These are phyloP conservation scores for Penicillium bialowiezense DNA, from an alignment of 495 filamentous ascomycete genomes.

Conservation along the genomic window DNA sequence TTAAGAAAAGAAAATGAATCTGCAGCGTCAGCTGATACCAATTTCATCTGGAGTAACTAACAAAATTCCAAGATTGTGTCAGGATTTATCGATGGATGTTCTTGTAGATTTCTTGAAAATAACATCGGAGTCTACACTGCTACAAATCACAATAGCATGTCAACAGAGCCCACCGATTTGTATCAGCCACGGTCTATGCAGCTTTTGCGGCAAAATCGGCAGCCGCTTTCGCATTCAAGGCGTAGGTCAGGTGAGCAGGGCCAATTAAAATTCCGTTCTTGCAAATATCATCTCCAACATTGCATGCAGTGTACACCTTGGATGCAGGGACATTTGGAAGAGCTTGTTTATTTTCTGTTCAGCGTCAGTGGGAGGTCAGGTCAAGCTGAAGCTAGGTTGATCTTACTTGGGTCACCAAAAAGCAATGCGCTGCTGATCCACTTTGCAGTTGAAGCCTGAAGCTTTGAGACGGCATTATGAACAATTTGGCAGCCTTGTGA, in stretches of 20 bases:
- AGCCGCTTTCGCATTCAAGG: not conserved
- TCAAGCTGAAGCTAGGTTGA: not conserved
- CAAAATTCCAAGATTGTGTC: too few relatives aligned
- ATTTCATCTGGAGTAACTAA: too few relatives aligned
- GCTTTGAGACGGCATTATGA: constrained; percentile 6
- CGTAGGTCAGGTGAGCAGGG: constrained; percentile 25
- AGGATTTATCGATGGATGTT: too few relatives aligned
- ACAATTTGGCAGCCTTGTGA: not conserved
- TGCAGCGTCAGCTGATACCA: too few relatives aligned
- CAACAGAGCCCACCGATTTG: too few relatives aligned
- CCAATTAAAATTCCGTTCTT: constrained; percentile 24
- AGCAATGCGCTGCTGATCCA: constrained; percentile 30
- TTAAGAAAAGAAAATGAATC: too few relatives aligned
- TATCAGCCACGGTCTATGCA: too few relatives aligned
- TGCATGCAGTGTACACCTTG: constrained; percentile 31
- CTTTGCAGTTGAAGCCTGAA: constrained; percentile 15
- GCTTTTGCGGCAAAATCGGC: not conserved
- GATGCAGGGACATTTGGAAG: not conserved
- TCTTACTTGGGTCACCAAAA: constrained; percentile 32
- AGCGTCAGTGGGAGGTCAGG: not conserved
- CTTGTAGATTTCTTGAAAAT: too few relatives aligned
- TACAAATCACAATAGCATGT: too few relatives aligned
- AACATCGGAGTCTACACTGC: too few relatives aligned
- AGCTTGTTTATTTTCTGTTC: constrained; percentile 16
- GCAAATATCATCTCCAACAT: constrained; percentile 34